phyloP scores from a whole-genome alignment of 2,329 filamentous ascomycete species.

The Trichoderma citrinoviride region DNA sequence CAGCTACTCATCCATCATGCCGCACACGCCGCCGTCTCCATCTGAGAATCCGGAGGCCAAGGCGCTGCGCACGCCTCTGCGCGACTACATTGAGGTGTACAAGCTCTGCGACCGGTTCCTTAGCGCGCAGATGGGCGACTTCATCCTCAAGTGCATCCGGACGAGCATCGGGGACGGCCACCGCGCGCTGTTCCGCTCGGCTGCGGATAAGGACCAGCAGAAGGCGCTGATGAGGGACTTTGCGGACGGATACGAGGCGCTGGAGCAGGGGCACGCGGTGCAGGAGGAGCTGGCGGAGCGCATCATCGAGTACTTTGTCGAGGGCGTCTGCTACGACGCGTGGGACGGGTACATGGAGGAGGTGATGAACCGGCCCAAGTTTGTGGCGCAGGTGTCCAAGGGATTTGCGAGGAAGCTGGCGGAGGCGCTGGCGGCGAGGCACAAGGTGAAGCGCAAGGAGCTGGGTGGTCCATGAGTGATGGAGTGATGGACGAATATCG shows the following conservation, averaged over 20 bases:
- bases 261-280: constrained; percentile 26
- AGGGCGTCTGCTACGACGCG: constrained; percentile 31
- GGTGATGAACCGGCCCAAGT: constrained; percentile 31
- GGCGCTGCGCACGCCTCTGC: constrained; percentile 30
- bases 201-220: constrained; percentile 31
- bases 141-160: constrained; percentile 33
- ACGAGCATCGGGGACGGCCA: constrained; percentile 35
- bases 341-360: constrained; percentile 31
- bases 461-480: constrained; percentile 25
- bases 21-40: constrained; percentile 29
- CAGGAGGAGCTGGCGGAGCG: constrained; percentile 28
- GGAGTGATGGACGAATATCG: background rate
- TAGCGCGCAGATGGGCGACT: constrained; percentile 32
- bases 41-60: constrained; percentile 30
- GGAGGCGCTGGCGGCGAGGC: constrained; percentile 24
- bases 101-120: constrained; percentile 40
- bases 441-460: constrained; percentile 35
- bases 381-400: constrained; percentile 34
- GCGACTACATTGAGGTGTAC: constrained; percentile 37
- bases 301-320: constrained; percentile 36
- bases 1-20: constrained; percentile 35
- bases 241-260: constrained; percentile 37
- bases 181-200: constrained; percentile 33
- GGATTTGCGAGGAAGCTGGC: constrained; percentile 34
- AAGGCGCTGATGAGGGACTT: constrained; percentile 35